These are phyloP conservation scores for Acanthamoeba quina DNA, from an alignment of 208 protist genomes.

Conservation along the genomic window DNA sequence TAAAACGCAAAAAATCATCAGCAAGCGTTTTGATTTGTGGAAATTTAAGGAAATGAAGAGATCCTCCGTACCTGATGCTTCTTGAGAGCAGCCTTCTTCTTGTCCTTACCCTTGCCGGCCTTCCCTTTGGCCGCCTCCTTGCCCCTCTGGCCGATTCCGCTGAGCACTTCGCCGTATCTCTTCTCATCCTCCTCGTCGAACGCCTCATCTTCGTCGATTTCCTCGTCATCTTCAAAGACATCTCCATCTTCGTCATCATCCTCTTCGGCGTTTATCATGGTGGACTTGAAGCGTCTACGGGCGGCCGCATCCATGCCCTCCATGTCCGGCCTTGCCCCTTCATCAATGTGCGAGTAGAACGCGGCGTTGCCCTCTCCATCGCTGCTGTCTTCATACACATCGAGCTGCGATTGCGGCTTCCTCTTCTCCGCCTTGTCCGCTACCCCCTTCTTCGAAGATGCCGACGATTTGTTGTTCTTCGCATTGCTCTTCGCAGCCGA, in stretches of 20 bases:
- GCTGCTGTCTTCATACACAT: conserved; percentile 63
- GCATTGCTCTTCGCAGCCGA: not conserved
- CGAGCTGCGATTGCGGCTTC: not conserved
- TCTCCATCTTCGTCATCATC: not conserved
- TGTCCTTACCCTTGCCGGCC: not conserved
- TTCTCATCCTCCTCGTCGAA: conserved; percentile 75
- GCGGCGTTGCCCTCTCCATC: conserved; percentile 48
- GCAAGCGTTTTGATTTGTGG: not conserved
- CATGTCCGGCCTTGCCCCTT: conserved; percentile 26
- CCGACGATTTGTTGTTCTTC: not conserved
- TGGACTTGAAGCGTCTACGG: conserved; percentile 11
- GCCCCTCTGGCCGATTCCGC: not conserved
- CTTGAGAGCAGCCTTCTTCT: not conserved
- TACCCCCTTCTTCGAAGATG: not conserved
- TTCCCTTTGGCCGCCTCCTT: conserved; percentile 2
- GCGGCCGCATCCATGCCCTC: conserved; percentile 22
- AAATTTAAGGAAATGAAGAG: not conserved
- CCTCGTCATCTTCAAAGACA: conserved; percentile 60
- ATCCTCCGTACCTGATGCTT: not conserved
- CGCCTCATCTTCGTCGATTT: conserved; percentile 75
- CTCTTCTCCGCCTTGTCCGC: not conserved
- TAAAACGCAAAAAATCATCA: not conserved
- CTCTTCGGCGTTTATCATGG: conserved; percentile 14
- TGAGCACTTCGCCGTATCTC: conserved; percentile 46
- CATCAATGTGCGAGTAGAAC: conserved; percentile 51